Conservation (phyloP, 768 basidiomycete species). For the Pisolithus microcarpus region DNA sequence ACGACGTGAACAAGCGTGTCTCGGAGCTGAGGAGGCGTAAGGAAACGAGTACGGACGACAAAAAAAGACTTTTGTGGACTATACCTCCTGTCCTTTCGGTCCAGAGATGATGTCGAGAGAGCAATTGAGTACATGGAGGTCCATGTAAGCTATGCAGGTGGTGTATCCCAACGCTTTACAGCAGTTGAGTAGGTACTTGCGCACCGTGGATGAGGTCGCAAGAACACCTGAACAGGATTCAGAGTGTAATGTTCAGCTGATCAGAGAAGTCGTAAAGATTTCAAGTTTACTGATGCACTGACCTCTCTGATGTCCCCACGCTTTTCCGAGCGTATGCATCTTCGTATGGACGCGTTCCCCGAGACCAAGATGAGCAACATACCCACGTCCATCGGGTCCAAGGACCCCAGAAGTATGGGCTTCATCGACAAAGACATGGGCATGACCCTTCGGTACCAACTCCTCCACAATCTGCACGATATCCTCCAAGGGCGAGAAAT, state of each 20-base stretch:
- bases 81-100: slow-evolving; percentile 15
- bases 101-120: slow-evolving; percentile 31
- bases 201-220: slow-evolving; percentile 12
- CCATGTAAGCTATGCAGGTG: slow-evolving; percentile 16
- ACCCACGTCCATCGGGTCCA: slow-evolving; percentile 41
- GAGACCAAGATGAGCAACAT: slow-evolving; percentile 35
- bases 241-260: too few relatives aligned
- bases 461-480: slow-evolving; percentile 35
- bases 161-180: slow-evolving; percentile 14
- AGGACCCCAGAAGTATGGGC: slow-evolving; percentile 52
- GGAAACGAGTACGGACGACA: too few relatives aligned
- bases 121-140: slow-evolving; percentile 25
- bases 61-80: too few relatives aligned
- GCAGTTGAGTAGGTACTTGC: slow-evolving; percentile 17
- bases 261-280: too few relatives aligned
- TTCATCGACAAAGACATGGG: slow-evolving; percentile 48
- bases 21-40: too few relatives aligned
- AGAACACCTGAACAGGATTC: slow-evolving; percentile 10
- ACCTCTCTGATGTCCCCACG: slow-evolving; percentile 18
- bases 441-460: slow-evolving; percentile 29
- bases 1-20: too few relatives aligned
- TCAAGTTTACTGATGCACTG: neutral
- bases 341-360: slow-evolving; percentile 37
- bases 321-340: slow-evolving; percentile 51
- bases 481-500: slow-evolving; percentile 39